A percentile compares a stretch with the other conserved stretches of the same genome.
phyloP scores from a whole-genome alignment of 1,284 basidiomycete species.

The Puccinia novopanici region DNA sequence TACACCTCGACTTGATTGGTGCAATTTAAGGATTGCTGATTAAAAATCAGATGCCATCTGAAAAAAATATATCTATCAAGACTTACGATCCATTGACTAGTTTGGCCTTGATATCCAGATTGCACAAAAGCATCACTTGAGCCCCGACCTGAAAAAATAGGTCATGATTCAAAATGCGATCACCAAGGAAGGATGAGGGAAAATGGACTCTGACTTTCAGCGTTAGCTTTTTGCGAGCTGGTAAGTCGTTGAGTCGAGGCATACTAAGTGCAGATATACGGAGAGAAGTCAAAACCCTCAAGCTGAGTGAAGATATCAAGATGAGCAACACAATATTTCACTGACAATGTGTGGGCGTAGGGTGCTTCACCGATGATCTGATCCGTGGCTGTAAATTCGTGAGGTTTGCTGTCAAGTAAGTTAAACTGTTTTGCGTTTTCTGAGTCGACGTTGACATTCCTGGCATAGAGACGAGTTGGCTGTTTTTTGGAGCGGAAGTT shows the following conservation, averaged over 20 bases:
- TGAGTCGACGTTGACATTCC: conserved; percentile 49
- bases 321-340: background rate
- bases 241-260: conserved; percentile 53
- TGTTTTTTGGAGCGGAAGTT: conserved; percentile 9
- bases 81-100: conserved; percentile 46
- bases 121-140: conserved; percentile 54
- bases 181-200: background rate
- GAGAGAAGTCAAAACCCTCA: background rate
- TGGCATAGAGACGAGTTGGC: conserved; percentile 55
- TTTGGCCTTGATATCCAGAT: no score
- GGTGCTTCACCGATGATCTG: conserved; percentile 31
- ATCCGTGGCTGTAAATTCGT: conserved; percentile 52
- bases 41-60: no score
- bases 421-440: conserved; percentile 54
- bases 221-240: conserved; percentile 46
- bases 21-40: conserved; percentile 27
- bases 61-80: no score
- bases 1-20: conserved; percentile 54
- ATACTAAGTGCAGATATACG: conserved; percentile 3
- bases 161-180: background rate
- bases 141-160: conserved; percentile 51
- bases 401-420: conserved; percentile 45
- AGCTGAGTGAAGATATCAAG: background rate
- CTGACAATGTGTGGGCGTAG: conserved; percentile 42
- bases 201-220: conserved; percentile 50